Base-by-base conservation (phyloP, 441 rosid genomes). In the Theobroma grandiflorum region DNA sequence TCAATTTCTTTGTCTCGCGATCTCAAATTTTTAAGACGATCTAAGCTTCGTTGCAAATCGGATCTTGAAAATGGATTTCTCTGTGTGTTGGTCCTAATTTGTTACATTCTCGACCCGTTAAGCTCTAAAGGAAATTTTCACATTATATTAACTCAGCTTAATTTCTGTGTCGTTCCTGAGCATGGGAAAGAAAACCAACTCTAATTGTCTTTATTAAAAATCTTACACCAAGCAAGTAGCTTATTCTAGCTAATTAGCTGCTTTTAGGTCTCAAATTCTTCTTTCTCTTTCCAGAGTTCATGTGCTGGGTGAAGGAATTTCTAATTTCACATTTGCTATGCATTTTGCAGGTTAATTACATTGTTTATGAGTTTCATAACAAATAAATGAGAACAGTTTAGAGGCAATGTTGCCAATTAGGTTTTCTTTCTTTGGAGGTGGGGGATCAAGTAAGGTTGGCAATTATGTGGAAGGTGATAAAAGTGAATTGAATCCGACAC, bases 351-450 rank as follows among this genome's bases (percentile, higher is more conserved):
- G 71, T 47, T 62, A 5, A 47, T 35, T 63, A 16, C 69, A 47
- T 31, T 75, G 11, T 75, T 63, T 20, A 47, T 47, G 43, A 49
- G 33, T 49, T 75, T 35, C 40, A 61, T 62, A 14, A n/a, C 40
- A 74, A 12, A 42, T 58, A 53, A 55, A 55, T 59, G 53, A 40
- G 22, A 74, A 11, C 8, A 38, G 55, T 74, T 58, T 38, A 63
- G 79, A 75, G 76, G 75, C 80, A 69, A 93, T 91, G 97, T 78
- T 89, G 76, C 74, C 86, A 15, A 71, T 87, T 73, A 82, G 88
- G 80, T 88, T 93, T 78, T 89, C 88, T 3, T 73, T 89, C 58
- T 89, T 93, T 77, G 91, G 97, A 75, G 82, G 87, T 3, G 87
- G 90, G 31, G 82, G 85, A 76, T 84, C 86, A 18, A 76, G 71